Evolutionary conservation across 1,284 basidiomycete species (phyloP), one percentile per base, ranked within the genome.

Genomic region (Polyporus tsugae): DNA sequence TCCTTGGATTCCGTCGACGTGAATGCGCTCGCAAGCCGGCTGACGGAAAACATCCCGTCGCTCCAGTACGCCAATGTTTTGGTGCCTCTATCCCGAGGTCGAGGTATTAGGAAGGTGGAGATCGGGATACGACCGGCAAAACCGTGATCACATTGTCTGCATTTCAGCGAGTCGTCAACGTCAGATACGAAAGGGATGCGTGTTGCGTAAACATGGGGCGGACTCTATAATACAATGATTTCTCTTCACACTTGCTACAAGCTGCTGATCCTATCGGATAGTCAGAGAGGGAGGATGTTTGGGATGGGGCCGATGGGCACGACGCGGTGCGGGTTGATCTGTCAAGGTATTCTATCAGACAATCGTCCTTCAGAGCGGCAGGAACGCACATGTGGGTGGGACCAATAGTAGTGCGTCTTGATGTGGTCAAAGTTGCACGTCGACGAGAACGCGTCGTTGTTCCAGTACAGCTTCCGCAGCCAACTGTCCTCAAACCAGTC

Each of bases 391-490:
- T 78, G 73, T 17, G 81, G 73, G 74, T 91, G 90, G 33, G 89
- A 91, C 89, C 89, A 93, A 74, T 91, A 96, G 80, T 96, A 97
- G 78, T 95, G 92, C 22, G 88, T 89, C 80, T 95, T 95, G 85
- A 95, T 95, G 76, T 96, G 93, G 58, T 91, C 89, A 79, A 98
- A 98, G 80, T 96, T 86, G 66, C 95, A 97, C 33, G 92, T 93
- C 46, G 90, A 88, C 80, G 93, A 92, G 89, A 99, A 99, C 0
- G 95, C 95, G 0, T 91, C 82, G 74, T 92, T 85, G 74, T 93
- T 94, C 96, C 96, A 98, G 84, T 99, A 99, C 42, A 99, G 82
- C 76, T 93, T 91, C 79, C 91, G 92, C 81, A 95, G 78, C 96
- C 96, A 96, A 38, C 89, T 91, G 33, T 19, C 15, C 29, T 6